A percentile compares a stretch with the other conserved stretches of the same genome.
Evolutionary conservation across 495 filamentous ascomycete species (phyloP).

Genomic region (Aspergillus panamensis): DNA sequence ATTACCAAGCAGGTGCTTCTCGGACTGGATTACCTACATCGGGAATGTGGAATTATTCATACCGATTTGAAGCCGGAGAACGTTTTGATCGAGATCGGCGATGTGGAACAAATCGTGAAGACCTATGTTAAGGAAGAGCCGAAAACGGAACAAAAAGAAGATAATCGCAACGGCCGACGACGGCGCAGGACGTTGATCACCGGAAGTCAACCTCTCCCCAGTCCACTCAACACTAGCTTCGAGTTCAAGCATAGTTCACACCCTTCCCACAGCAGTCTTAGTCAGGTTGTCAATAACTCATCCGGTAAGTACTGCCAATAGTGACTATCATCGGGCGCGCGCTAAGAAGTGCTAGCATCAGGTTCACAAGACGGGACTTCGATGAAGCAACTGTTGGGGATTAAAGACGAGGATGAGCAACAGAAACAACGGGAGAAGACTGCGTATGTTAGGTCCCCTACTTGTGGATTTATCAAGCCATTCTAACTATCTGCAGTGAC

Average conservation of each 20-base stretch:
- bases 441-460: conserved; percentile 58
- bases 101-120: conserved; percentile 95
- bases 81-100: conserved; percentile 97
- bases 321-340: not conserved
- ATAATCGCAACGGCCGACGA: conserved; percentile 89
- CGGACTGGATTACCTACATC: conserved; percentile 91
- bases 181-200: conserved; percentile 92
- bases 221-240: conserved; percentile 90
- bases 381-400: conserved; percentile 58
- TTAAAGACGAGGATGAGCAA: conserved; percentile 63
- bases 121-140: conserved; percentile 85
- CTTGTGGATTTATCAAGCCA: not conserved
- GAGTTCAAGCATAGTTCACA: conserved; percentile 69
- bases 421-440: conserved; percentile 92
- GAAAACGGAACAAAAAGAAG: conserved; percentile 71
- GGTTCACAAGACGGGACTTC: conserved; percentile 37
- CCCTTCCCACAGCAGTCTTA: conserved; percentile 76
- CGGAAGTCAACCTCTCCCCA: conserved; percentile 93
- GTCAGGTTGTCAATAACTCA: conserved; percentile 72
- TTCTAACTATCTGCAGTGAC: conserved; percentile 57
- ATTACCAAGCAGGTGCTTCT: conserved; percentile 98
- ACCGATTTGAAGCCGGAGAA: conserved; percentile 98
- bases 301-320: conserved; percentile 51
- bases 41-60: conserved; percentile 98
- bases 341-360: conserved; percentile 9